Conservation (phyloP, 768 basidiomycete species). For the Termitomyces sp. region DNA sequence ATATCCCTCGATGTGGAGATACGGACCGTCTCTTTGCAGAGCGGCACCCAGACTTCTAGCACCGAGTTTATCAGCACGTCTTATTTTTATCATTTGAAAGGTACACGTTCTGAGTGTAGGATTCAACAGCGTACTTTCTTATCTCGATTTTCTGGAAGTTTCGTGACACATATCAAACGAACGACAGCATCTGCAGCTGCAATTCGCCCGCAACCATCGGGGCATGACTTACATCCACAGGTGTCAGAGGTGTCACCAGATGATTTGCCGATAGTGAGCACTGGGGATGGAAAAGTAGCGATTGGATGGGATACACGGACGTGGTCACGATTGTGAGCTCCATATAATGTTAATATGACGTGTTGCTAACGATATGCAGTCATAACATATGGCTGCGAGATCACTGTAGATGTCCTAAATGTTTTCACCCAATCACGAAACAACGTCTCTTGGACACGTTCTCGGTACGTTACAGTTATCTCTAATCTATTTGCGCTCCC, state of each 20-base stretch:
- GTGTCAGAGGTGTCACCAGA: conserved; percentile 31
- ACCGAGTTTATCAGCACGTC: background rate
- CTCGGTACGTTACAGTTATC: conserved; percentile 45
- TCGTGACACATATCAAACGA: conserved; percentile 12
- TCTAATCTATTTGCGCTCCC: background rate
- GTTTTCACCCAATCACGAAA: conserved; percentile 86
- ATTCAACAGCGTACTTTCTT: background rate
- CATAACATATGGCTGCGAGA: conserved; percentile 92
- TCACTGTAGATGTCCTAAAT: conserved; percentile 85
- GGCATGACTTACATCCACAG: conserved; percentile 17
- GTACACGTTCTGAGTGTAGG: background rate
- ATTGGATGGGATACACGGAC: conserved; percentile 71
- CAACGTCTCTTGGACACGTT: conserved; percentile 89
- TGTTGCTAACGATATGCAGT: conserved; percentile 37
- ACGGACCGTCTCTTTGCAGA: background rate
- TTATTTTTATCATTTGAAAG: background rate
- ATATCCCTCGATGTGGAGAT: conserved; percentile 4
- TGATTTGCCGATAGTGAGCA: conserved; percentile 52
- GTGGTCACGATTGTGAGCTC: conserved; percentile 76
- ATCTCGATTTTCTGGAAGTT: background rate
- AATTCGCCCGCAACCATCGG: conserved; percentile 13
- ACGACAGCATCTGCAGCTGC: conserved; percentile 25
- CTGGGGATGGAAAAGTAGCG: conserved; percentile 59
- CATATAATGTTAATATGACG: background rate
- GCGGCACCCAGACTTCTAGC: background rate